Base-by-base conservation (phyloP, 2,329 filamentous ascomycete species). In the Leptographium radiaticola region DNA sequence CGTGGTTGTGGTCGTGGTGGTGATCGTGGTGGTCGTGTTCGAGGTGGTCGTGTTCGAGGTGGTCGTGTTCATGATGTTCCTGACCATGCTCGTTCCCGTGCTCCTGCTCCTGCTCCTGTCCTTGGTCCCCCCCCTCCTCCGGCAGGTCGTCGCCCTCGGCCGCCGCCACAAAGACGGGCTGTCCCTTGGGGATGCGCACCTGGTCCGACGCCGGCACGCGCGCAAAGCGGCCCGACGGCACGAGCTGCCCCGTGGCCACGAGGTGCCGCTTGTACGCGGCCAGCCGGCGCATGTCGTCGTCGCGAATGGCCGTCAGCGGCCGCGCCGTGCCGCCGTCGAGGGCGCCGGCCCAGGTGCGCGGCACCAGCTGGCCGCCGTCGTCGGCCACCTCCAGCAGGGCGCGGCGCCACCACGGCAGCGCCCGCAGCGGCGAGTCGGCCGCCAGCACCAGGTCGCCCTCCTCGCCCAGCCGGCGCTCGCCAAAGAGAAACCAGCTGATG, bases 121-220 rank as follows among this genome's bases (percentile, higher is more conserved):
- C n/a, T n/a, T n/a, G n/a, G n/a, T n/a, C n/a, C n/a, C n/a, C n/a
- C n/a, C n/a, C n/a, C n/a, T n/a, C n/a, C n/a, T n/a, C n/a, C 33
- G 11, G 10, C 13, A 16, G 8, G 10, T 11, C 38, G 31, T 80
- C 81, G 64, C 87, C 84, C 39, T 86, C 80, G 12, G 79, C 75
- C 10, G 91, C 85, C 51, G 87, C 79, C 18, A 95, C 71, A 63
- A 98, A 97, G 4, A 95, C 90, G 16, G 75, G 72, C 48, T 77
- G 78, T 42, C 87, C 87, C 67, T 94, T 95, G 4, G 89, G 87
- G 39, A 97, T 90, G 63, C 94, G 89, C 59, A 96, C 87, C 65
- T 95, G 89, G 66, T 98, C 93, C 1, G 89, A 95, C 18, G 89
- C 90, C 12, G 93, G 93, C n/a, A 89, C 88, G 47, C 89, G 83